Percentiles rank a stretch among this genome's conserved stretches.
These are phyloP conservation scores for Chaetomiaceae sp. DNA, from an alignment of 2,329 filamentous ascomycete species.

Conservation along the genomic window DNA sequence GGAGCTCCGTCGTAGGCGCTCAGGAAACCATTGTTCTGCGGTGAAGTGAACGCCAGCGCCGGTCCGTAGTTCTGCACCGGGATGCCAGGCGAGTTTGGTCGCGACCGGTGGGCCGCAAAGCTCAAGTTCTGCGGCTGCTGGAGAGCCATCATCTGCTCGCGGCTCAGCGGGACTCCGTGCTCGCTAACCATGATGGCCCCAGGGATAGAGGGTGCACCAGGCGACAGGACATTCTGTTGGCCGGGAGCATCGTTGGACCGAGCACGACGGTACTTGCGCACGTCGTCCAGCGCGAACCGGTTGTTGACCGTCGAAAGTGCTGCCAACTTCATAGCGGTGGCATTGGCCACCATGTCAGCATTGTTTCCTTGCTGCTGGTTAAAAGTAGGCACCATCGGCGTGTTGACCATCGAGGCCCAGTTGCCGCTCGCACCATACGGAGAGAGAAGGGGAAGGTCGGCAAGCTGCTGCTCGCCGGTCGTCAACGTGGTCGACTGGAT, in stretches of 20 bases:
- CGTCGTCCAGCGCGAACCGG: conserved; percentile 92
- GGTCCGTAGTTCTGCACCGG: conserved; percentile 66
- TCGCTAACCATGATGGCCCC: conserved; percentile 90
- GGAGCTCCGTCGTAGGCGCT: conserved; percentile 76
- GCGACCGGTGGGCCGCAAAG: conserved; percentile 69
- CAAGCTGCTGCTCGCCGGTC: conserved; percentile 60
- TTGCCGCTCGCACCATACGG: conserved; percentile 81
- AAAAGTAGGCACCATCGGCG: conserved; percentile 89
- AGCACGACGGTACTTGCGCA: conserved; percentile 89
- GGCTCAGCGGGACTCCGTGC: conserved; percentile 78
- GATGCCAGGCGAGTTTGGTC: conserved; percentile 84
- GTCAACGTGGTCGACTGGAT: conserved; percentile 81
- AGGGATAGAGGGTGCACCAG: conserved; percentile 60
- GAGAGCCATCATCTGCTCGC: conserved; percentile 78
- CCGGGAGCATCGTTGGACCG: conserved; percentile 79
- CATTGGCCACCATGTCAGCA: conserved; percentile 97
- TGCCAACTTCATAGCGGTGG: conserved; percentile 97
- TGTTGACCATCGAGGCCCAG: conserved; percentile 99
- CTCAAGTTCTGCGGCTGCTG: conserved; percentile 46
- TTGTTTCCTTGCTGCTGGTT: conserved; percentile 56
- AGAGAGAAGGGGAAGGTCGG: conserved; percentile 80
- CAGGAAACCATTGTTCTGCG: conserved; percentile 91
- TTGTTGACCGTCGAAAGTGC: conserved; percentile 98
- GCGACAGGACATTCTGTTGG: conserved; percentile 59
- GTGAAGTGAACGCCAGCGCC: conserved; percentile 73